Base-by-base conservation (phyloP, 2,329 filamentous ascomycete species). In the Talaromyces sp. region DNA sequence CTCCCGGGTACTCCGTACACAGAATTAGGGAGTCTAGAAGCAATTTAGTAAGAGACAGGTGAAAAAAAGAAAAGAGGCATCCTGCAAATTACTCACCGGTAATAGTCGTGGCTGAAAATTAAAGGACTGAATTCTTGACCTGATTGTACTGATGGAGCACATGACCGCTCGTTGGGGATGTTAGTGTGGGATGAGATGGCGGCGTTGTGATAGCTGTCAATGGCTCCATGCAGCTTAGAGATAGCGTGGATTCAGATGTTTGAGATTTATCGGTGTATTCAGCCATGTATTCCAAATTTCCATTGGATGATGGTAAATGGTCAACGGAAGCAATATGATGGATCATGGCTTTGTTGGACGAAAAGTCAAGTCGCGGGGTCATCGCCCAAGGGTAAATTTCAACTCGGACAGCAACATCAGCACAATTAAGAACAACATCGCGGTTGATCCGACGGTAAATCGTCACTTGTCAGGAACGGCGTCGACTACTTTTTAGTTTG, bases 131-230 rank as follows among this genome's bases (percentile, higher is more conserved):
- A 59, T 33, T 33, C 10, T 27, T 39, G 56, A 59, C 27, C 35
- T 45, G 45, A 11, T 45, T 33, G 19, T 59, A 45, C 56, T 8
- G 14, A 59, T 59, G 27, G 52, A 56, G 50, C 61, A 45, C 50
- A 57, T 57, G 60, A 62, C 47, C 33, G n/a, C 22, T 50, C 22
- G 31, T 41, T 54, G 45, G 60, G 48, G 35, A 27, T 33, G 13
- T 62, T 54, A 62, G 48, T 35, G 47, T 62, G 50, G 61, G 61
- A 63, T 63, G 41, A 63, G 61, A 57, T 57, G 50, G 39, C 37
- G 56, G 27, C 56, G 56, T 59, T 41, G 56, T 45, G 37, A 50
- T 64, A 19, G 54, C 43, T 59, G 62, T 22, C 41, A 48, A 43
- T 64, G 43, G 37, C 56, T 59, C 22, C 27, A 59, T 61, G 59